Percentiles rank a stretch among this genome's conserved stretches.
phyloP scores from a whole-genome alignment of 2,329 filamentous ascomycete genomes.

The Xylariales sp. region DNA sequence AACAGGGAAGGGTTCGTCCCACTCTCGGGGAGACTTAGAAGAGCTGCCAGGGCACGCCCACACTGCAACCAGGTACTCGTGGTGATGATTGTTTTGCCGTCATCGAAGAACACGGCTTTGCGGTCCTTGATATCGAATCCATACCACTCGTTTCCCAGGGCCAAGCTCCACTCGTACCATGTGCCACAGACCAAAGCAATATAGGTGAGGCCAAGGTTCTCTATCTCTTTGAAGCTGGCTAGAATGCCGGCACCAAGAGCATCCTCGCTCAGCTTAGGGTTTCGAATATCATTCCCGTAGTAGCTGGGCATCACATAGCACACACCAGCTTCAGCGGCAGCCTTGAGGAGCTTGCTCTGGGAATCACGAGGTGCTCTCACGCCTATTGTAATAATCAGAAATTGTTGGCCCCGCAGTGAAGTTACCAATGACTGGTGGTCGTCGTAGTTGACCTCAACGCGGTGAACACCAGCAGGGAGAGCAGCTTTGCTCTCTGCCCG shows the following conservation, averaged over 20 bases:
- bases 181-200: conserved; percentile 32
- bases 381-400: conserved; percentile 47
- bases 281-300: conserved; percentile 30
- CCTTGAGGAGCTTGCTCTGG: conserved; percentile 42
- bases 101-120: conserved; percentile 39
- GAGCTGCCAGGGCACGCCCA: conserved; percentile 41
- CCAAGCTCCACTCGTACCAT: conserved; percentile 48
- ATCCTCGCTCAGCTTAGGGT: conserved; percentile 28
- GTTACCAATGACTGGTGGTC: conserved; percentile 25
- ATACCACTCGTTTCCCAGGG: conserved; percentile 28
- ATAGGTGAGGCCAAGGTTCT: conserved; percentile 22
- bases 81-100: conserved; percentile 48
- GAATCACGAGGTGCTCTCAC: conserved; percentile 34
- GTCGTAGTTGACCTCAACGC: conserved; percentile 12
- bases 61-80: conserved; percentile 54
- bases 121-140: conserved; percentile 42
- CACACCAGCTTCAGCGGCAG: conserved; percentile 47
- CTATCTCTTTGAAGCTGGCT: conserved; percentile 25
- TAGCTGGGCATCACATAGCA: conserved; percentile 50
- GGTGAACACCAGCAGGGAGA: conserved; percentile 36
- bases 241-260: conserved; percentile 16
- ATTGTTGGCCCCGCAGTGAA: conserved; percentile 46
- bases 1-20: conserved; percentile 30
- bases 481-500: conserved; percentile 33
- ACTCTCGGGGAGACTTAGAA: conserved; percentile 36